Conservation (phyloP, 1,139 yeast species). For the Debaryomycetaceae sp. region DNA sequence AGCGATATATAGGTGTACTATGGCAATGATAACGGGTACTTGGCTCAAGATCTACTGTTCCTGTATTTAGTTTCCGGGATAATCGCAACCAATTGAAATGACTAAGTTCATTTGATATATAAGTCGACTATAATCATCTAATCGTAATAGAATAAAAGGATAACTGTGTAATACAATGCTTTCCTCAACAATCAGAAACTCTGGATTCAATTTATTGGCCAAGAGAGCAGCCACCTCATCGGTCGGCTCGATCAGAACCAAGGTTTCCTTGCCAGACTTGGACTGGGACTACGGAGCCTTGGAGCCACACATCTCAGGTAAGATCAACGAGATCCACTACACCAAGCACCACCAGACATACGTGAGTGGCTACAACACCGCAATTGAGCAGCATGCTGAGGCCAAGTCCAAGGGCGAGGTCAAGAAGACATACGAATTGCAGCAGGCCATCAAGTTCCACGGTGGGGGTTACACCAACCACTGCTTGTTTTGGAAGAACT, state of each 20-base stretch:
- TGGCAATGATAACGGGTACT: neutral
- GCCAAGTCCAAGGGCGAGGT: conserved; percentile 66
- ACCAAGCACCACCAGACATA: conserved; percentile 94
- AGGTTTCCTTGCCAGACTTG: conserved; percentile 78
- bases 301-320: conserved; percentile 87
- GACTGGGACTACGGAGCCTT: conserved; percentile 86
- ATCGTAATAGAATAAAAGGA: too few relatives aligned
- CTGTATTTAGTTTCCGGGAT: neutral
- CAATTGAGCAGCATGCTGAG: conserved; percentile 73
- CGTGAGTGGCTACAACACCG: conserved; percentile 83
- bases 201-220: conserved; percentile 14
- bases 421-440: conserved; percentile 66
- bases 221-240: conserved; percentile 14
- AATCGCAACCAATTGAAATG: conserved; percentile 1
- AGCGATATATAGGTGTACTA: neutral
- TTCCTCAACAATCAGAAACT: conserved; percentile 19
- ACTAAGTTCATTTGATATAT: too few relatives aligned
- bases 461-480: conserved; percentile 95
- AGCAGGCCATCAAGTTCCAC: conserved; percentile 83
- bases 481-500: conserved; percentile 83
- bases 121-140: neutral
- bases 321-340: conserved; percentile 88
- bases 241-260: conserved; percentile 47
- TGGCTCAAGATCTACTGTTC: neutral
- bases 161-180: conserved; percentile 12